Evolutionary conservation across 225 moss, liverwort and hornwort species (phyloP), one percentile per base, ranked within the genome.

Genomic region (Antitrichia curtipendula): DNA sequence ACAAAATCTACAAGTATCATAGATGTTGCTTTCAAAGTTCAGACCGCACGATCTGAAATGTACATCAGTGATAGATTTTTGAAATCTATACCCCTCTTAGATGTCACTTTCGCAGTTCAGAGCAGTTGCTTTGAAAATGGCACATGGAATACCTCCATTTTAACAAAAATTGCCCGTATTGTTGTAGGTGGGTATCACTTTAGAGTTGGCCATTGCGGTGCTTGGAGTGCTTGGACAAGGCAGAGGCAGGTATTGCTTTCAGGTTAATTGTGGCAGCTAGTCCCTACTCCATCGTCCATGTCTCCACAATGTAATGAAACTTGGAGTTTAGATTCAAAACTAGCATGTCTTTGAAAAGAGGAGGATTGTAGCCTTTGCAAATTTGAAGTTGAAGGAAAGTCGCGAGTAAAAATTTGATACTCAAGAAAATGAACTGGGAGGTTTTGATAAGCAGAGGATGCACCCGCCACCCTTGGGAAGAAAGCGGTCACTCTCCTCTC

Each of bases 201-300:
- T 8, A 12, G 40, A 3, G 14, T 40, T 41, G 41, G 70, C 20
- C 2, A 11, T 10, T 19, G 36, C 20, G 10, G 36, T 36, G 20
- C 20, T 65, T 21, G n/a, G n/a, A n/a, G 21, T n/a, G 11, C 18
- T 36, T 21, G 5, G 2, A 66, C 6, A 36, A 1, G 64, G 29
- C 0, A 2, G 65, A 20, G 36, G 11, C 3, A 6, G 4, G 11
- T 65, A 65, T 20, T 36, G 36, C 21, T n/a, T n/a, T 38, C 13
- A 13, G 23, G 13, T 40, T 23, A n/a, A 13, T 68, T 11, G 2
- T 16, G 27, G 29, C 2, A 0, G 10, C 17, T 5, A 40, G 4
- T 8, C 24, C 70, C 1, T 25, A 4, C 5, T 70, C 12, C 8
- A 2, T 70, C 3, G 5, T 40, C 8, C 0, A 3, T 25, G 9